A percentile compares a stretch with the other conserved stretches of the same genome.
Conservation (phyloP, 1,139 yeast species). For the Blastobotrys serpentis region DNA sequence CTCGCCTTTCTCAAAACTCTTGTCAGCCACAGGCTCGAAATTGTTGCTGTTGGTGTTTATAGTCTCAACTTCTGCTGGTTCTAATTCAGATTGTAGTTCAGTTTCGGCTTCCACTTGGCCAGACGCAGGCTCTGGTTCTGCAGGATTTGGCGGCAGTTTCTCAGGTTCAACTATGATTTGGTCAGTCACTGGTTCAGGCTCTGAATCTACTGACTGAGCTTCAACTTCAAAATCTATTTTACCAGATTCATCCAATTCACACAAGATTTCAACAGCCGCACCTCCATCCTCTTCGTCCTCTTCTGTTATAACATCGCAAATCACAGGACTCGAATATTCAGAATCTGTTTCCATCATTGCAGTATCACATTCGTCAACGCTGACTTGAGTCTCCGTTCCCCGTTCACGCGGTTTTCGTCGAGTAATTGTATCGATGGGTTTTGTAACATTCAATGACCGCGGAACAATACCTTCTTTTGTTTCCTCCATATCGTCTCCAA, state of each 20-base stretch:
- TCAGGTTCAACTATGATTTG: no score
- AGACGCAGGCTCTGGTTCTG: no score
- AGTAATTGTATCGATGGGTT: conserved; percentile 3
- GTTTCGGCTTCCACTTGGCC: no score
- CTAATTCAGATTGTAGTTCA: no score
- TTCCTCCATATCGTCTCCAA: neutral
- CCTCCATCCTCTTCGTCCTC: conserved; percentile 5
- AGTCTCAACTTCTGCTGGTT: no score
- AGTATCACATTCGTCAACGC: conserved; percentile 7
- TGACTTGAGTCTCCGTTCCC: neutral
- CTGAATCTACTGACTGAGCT: no score
- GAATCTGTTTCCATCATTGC: conserved; percentile 7
- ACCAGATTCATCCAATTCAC: neutral
- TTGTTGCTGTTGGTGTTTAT: no score
- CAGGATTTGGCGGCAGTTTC: no score
- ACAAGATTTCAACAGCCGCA: neutral
- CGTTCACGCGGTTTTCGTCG: conserved; percentile 5
- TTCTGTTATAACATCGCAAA: conserved; percentile 3
- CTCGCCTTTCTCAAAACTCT: no score
- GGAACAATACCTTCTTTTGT: neutral
- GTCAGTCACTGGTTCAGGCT: no score
- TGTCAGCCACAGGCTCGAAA: no score
- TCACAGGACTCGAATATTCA: conserved; percentile 4
- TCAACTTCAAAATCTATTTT: no score
- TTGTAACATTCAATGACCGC: neutral